phyloP scores from a whole-genome alignment of 2,329 filamentous ascomycete species.

The Diaporthe batatas region DNA sequence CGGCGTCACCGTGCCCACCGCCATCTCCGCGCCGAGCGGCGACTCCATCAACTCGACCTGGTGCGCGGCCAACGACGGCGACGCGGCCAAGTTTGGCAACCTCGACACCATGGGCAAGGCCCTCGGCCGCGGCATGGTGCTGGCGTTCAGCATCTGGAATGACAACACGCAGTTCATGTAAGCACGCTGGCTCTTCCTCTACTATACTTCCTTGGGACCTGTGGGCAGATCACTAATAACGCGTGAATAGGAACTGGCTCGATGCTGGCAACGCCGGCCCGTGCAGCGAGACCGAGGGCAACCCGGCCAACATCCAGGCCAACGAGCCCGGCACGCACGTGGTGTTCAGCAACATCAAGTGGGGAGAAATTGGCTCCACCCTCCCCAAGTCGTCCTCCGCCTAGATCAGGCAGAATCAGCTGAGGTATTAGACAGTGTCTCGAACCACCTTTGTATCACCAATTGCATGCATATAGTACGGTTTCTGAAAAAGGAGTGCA shows the following conservation, averaged over 20 bases:
- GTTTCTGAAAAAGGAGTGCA: background rate
- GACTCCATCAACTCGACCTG: constrained; percentile 61
- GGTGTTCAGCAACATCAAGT: constrained; percentile 64
- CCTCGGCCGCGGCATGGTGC: constrained; percentile 57
- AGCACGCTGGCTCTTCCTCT: too few species aligned
- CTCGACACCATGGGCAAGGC: constrained; percentile 56
- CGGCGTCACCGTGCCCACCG: constrained; percentile 57
- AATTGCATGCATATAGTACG: background rate
- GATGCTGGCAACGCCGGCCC: constrained; percentile 60
- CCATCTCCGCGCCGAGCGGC: constrained; percentile 41
- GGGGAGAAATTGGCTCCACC: constrained; percentile 67
- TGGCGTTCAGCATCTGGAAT: constrained; percentile 63
- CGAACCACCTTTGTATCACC: constrained; percentile 44
- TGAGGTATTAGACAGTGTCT: background rate
- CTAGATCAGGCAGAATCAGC: background rate
- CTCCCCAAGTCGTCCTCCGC: background rate
- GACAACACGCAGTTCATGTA: constrained; percentile 50
- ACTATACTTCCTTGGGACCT: background rate
- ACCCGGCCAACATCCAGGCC: constrained; percentile 59
- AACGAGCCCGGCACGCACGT: constrained; percentile 59
- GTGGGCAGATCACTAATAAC: background rate
- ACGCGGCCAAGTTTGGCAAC: constrained; percentile 43
- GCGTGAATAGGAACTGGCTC: constrained; percentile 57
- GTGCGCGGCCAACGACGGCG: constrained; percentile 56
- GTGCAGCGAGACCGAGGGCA: constrained; percentile 62